phyloP scores from a whole-genome alignment of 176 grass and related monocot genomes.

The Neostapfia colusana region DNA sequence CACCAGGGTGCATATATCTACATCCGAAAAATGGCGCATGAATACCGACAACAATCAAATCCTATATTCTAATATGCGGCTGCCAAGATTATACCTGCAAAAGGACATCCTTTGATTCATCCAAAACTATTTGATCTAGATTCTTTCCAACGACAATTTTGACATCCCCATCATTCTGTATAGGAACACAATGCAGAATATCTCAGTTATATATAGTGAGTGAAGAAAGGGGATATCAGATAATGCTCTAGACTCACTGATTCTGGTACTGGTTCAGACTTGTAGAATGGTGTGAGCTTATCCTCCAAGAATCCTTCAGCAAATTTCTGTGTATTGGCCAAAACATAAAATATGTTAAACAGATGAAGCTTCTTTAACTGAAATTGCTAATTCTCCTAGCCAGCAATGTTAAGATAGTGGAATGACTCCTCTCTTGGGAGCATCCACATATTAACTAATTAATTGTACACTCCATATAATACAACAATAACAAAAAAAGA shows the following conservation, averaged over 20 bases:
- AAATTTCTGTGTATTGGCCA: slow-evolving; percentile 48
- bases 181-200: slow-evolving; percentile 20
- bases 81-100: slow-evolving; percentile 57
- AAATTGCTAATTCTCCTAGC: neutral
- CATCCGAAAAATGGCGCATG: slow-evolving; percentile 4
- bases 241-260: slow-evolving; percentile 51
- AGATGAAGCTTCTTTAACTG: slow-evolving; percentile 12
- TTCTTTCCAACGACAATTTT: slow-evolving; percentile 93
- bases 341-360: neutral
- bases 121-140: slow-evolving; percentile 86
- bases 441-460: neutral
- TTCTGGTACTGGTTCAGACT: slow-evolving; percentile 84
- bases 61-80: slow-evolving; percentile 6
- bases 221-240: slow-evolving; percentile 18
- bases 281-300: slow-evolving; percentile 80
- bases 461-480: neutral
- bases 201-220: neutral
- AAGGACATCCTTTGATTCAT: slow-evolving; percentile 96
- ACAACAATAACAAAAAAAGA: neutral
- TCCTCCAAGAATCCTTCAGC: slow-evolving; percentile 77
- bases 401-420: slow-evolving; percentile 19
- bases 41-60: neutral
- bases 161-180: slow-evolving; percentile 84
- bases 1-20: slow-evolving; percentile 98
- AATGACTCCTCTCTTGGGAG: slow-evolving; percentile 1